These are phyloP conservation scores for Rhizomucor pusillus DNA, from an alignment of 371 early-diverging fungal genomes.

Conservation along the genomic window DNA sequence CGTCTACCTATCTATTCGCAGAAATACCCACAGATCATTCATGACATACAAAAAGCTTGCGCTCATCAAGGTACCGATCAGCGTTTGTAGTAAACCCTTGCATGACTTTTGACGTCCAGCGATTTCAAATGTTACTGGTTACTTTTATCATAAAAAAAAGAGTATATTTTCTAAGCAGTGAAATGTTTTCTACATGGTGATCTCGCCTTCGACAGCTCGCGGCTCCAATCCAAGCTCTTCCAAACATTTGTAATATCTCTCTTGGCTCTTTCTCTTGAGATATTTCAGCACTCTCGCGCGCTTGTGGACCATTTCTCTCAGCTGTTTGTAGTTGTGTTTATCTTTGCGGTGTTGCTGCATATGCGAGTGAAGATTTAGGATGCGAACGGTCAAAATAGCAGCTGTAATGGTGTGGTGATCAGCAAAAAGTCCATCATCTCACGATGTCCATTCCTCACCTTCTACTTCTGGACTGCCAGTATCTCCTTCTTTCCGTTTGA, in stretches of 20 bases:
- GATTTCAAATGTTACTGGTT: no score
- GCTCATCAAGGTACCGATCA: no score
- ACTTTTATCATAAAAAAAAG: constrained; percentile 4
- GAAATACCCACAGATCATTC: no score
- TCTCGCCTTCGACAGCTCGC: constrained; percentile 69
- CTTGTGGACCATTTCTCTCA: constrained; percentile 78
- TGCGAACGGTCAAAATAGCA: constrained; percentile 87
- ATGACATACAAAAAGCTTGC: no score
- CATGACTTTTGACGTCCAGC: no score
- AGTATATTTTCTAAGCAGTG: neutral
- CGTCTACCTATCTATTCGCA: no score
- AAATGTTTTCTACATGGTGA: constrained; percentile 45
- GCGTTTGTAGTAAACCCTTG: neutral
- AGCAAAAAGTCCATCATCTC: constrained; percentile 1
- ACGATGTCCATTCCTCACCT: constrained; percentile 51
- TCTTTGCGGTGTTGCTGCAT: constrained; percentile 80
- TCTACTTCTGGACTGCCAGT: constrained; percentile 95
- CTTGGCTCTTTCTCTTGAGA: constrained; percentile 71
- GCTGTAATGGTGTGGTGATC: constrained; percentile 49
- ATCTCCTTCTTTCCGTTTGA: constrained; percentile 76
- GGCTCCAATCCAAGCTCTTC: constrained; percentile 70
- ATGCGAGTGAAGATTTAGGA: constrained; percentile 83
- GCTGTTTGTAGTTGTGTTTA: constrained; percentile 78
- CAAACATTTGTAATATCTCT: constrained; percentile 70
- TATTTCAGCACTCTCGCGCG: constrained; percentile 88